Conservation (phyloP, 108 stramenopile genomes). For the Pseudonitzschia delicatissima region DNA sequence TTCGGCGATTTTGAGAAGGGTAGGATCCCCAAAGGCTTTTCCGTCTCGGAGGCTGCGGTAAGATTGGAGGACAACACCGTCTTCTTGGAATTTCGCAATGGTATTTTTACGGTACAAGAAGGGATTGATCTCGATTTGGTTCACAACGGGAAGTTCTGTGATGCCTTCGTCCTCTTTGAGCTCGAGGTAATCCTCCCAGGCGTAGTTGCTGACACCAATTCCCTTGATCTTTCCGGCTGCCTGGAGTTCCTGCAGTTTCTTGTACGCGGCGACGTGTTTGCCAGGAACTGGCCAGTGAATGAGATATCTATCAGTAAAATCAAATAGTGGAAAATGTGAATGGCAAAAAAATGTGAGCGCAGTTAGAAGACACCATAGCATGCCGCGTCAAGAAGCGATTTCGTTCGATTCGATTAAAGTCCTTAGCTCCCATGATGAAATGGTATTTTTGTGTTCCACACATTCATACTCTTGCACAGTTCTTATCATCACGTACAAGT, state of each 20-base stretch:
- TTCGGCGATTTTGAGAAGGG: slow-evolving; percentile 53
- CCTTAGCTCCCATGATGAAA: too few relatives aligned
- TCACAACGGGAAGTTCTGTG: slow-evolving; percentile 62
- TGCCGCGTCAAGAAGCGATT: too few relatives aligned
- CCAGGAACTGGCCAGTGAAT: slow-evolving; percentile 94
- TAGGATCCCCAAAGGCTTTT: slow-evolving; percentile 81
- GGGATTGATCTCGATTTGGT: slow-evolving; percentile 95
- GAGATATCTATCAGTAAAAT: slow-evolving; percentile 30
- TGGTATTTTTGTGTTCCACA: too few relatives aligned
- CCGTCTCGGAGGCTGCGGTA: slow-evolving; percentile 88
- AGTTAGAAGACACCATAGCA: too few relatives aligned
- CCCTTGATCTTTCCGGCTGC: slow-evolving; percentile 67
- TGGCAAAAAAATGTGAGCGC: too few relatives aligned
- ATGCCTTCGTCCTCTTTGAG: slow-evolving; percentile 57
- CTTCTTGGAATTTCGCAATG: slow-evolving; percentile 57
- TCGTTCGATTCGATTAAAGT: too few relatives aligned
- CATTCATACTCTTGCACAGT: too few relatives aligned
- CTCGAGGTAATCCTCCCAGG: slow-evolving; percentile 82
- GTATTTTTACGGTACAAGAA: slow-evolving; percentile 85
- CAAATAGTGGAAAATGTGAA: background rate
- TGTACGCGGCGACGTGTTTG: slow-evolving; percentile 85
- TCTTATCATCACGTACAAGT: slow-evolving; percentile 72
- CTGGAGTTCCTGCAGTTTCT: slow-evolving; percentile 54
- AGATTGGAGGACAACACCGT: slow-evolving; percentile 85
- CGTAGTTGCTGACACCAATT: slow-evolving; percentile 68